Base-by-base conservation (phyloP, 2,329 filamentous ascomycete species). In the Colletotrichum liriopes region DNA sequence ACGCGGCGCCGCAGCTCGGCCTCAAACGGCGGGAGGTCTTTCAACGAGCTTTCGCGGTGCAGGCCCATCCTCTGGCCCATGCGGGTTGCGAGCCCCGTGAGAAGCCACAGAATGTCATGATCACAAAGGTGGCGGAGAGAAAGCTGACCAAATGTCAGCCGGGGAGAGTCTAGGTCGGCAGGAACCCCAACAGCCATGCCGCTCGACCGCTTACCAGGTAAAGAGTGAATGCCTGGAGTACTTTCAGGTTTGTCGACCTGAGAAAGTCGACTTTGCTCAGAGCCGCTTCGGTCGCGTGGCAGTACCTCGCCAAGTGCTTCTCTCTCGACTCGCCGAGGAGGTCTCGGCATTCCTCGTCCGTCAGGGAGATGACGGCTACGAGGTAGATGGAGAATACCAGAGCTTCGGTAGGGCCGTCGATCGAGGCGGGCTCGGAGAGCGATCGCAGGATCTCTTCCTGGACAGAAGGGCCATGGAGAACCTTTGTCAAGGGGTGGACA, bases 401-500 rank as follows among this genome's bases (percentile, higher is more conserved):
- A 0, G 90, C 89, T 76, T 92, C 90, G 5, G 59, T 88, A 86
- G 5, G 87, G 86, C 32, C 20, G 7, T 60, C 37, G 1, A 23
- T 61, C 18, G n/a, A 35, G 14, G 43, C 47, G 9, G 67, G 55
- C 45, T 67, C 41, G 14, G 47, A 23, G 23, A 71, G 67, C 9
- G 41, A 49, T 16, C n/a, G 11, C 0, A 71, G 47, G 1, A 66
- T 43, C 16, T 66, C 54, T n/a, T 71, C 70, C 77, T 94, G 91
- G 2, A 94, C 80, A 0, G 91, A 90, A 0, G 93, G 93, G 1
- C 92, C 88, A 77, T 95, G 93, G 43, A 94, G 89, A 54, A 90
- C 82, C 78, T 94, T 95, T 74, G 90, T 89, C 54, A 94, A 79
- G 0, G 93, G 93, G 75, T 95, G 93, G 65, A 95, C 90, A 72